A percentile compares a stretch with the other conserved stretches of the same genome.
Conservation (phyloP, 768 basidiomycete species). For the Collybia sordida region DNA sequence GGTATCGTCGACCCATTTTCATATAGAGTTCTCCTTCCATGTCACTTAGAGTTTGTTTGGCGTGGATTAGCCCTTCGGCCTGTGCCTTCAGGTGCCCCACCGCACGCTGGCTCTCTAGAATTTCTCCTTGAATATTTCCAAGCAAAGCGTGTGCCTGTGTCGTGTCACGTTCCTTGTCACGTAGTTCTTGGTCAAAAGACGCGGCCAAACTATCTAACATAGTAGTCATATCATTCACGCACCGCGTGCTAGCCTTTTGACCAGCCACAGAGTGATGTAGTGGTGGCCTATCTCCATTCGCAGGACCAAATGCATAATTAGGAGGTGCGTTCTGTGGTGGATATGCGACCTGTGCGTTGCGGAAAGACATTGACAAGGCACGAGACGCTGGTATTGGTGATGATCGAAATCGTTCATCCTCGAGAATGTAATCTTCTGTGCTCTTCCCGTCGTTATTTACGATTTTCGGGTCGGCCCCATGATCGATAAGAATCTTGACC, state of each 20-base stretch:
- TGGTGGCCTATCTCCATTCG: conserved; percentile 64
- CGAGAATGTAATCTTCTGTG: conserved; percentile 97
- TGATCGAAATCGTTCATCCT: conserved; percentile 95
- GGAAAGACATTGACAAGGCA: conserved; percentile 65
- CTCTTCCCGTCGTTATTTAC: conserved; percentile 94
- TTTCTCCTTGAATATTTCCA: conserved; percentile 85
- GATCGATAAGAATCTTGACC: conserved; percentile 93
- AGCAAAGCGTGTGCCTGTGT: conserved; percentile 87
- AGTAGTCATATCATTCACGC: conserved; percentile 79
- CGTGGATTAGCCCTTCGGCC: conserved; percentile 62
- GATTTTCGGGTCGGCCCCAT: conserved; percentile 95
- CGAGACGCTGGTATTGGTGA: conserved; percentile 82
- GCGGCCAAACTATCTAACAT: conserved; percentile 88
- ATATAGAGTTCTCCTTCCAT: conserved; percentile 64
- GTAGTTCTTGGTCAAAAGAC: conserved; percentile 89
- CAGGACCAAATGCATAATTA: conserved; percentile 39
- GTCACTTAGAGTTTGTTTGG: conserved; percentile 55
- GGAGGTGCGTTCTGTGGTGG: conserved; percentile 29
- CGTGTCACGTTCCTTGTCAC: conserved; percentile 89
- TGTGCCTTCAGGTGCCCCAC: conserved; percentile 69
- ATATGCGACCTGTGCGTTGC: conserved; percentile 64
- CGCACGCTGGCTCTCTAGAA: conserved; percentile 78
- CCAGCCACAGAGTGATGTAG: conserved; percentile 85
- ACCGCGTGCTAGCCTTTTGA: conserved; percentile 82
- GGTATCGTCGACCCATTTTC: conserved; percentile 82